These are phyloP conservation scores for Debaryomyces subglobosus DNA, from an alignment of 1,139 yeast species.

Conservation along the genomic window DNA sequence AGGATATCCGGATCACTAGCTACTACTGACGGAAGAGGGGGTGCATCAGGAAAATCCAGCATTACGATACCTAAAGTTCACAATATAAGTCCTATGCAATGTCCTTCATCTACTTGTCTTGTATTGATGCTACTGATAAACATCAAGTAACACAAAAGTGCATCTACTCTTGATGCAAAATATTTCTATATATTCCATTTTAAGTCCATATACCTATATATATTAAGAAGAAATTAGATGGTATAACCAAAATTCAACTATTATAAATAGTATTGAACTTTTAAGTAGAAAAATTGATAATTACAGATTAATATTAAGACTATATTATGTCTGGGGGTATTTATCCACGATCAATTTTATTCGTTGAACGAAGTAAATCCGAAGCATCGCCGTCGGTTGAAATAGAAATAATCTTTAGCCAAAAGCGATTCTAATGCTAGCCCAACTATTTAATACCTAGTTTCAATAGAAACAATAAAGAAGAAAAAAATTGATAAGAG, in stretches of 20 bases:
- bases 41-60: slow-evolving; percentile 23
- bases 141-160: background rate
- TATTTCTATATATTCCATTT: background rate
- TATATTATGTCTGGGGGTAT: background rate
- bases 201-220: background rate
- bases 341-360: background rate
- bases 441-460: background rate
- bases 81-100: background rate
- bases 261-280: background rate
- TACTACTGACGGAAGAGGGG: slow-evolving; percentile 24
- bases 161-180: background rate
- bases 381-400: background rate
- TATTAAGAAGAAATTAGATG: background rate
- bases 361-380: background rate
- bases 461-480: background rate
- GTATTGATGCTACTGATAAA: background rate
- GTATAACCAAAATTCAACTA: background rate
- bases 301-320: background rate
- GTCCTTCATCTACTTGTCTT: background rate
- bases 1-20: slow-evolving; percentile 19
- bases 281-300: background rate
- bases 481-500: background rate
- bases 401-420: background rate
- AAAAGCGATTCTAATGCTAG: background rate
- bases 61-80: background rate